phyloP scores from a whole-genome alignment of 2,329 filamentous ascomycete genomes.

The Talaromyces sp. region DNA sequence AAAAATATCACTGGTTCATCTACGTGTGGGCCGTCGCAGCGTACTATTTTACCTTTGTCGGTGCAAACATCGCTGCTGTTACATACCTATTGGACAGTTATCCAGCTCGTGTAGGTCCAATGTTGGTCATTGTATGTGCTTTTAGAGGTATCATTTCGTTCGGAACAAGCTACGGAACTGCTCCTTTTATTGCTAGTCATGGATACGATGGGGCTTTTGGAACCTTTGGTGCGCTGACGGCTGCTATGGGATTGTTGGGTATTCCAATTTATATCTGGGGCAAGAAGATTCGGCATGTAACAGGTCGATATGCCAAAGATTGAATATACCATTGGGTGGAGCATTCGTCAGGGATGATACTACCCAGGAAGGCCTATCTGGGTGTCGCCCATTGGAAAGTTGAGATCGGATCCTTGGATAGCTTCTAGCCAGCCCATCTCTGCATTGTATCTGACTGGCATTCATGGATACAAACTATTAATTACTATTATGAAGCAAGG shows the following conservation, averaged over 20 bases:
- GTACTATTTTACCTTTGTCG: slow-evolving; percentile 23
- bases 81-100: slow-evolving; percentile 44
- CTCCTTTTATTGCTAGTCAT: slow-evolving; percentile 16
- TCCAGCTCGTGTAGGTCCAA: slow-evolving; percentile 35
- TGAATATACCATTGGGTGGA: background rate
- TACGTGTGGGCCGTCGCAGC: slow-evolving; percentile 4
- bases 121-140: slow-evolving; percentile 43
- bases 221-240: slow-evolving; percentile 28
- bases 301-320: slow-evolving; percentile 17
- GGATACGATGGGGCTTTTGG: slow-evolving; percentile 31
- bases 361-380: too few species aligned
- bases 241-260: slow-evolving; percentile 21
- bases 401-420: too few species aligned
- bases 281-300: slow-evolving; percentile 24
- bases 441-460: too few species aligned
- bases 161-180: slow-evolving; percentile 35
- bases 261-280: slow-evolving; percentile 27
- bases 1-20: slow-evolving; percentile 11
- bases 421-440: too few species aligned
- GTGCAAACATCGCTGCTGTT: slow-evolving; percentile 41
- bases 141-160: slow-evolving; percentile 44
- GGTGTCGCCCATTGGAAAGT: too few species aligned
- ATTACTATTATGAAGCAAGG: too few species aligned
- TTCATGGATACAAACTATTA: too few species aligned
- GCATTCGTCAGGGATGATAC: too few species aligned